Base-by-base conservation (phyloP, 805 yeast species). In the Scheffersomyces ergatensis region DNA sequence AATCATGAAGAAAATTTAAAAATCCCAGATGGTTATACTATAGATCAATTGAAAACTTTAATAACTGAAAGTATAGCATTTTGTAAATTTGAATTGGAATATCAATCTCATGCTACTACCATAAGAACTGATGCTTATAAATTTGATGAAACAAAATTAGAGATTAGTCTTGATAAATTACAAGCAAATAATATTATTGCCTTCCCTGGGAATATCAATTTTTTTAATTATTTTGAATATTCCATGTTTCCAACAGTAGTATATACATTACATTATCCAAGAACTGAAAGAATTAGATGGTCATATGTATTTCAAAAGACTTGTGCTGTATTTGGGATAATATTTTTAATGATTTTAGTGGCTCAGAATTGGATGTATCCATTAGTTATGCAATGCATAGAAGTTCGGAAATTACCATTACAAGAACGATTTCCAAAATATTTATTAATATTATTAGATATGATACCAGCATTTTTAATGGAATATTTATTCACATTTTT, bases 241-340 rank as follows among this genome's bases (percentile, higher is more conserved):
- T 71, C 96, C 17, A 83, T 88, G 90, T 89, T 77, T 58, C 99
- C 99, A 16, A 86, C 96, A 0, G 65, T 89, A 39, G 90, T 88
- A 26, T 88, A 89, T 59, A 87, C 89, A 53, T 76, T 86, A 34
- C 83, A 83, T 44, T 90, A 81, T 54, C 96, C 97, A 33, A 72
- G 96, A 52, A 88, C 89, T 0, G 60, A 74, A 9, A 63, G 55
- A 18, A 80, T 93, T 31, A 76, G 96, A 51, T 77, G 85, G 84
- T 39, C 59, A 2, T 89, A 85, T 54, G 80, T 89, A 2, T 53
- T 70, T 11, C 80, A 78, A 45, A 93, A 92, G 56, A 53, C 83
- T 1, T 67, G 77, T 39, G 98, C 96, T 2, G 82, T 86, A 5
- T 84, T 93, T 60, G 99, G 99, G 6, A 82, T 89, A 15, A 86